phyloP scores from a whole-genome alignment of 1,284 basidiomycete genomes.

The Agroathelia rolfsii region DNA sequence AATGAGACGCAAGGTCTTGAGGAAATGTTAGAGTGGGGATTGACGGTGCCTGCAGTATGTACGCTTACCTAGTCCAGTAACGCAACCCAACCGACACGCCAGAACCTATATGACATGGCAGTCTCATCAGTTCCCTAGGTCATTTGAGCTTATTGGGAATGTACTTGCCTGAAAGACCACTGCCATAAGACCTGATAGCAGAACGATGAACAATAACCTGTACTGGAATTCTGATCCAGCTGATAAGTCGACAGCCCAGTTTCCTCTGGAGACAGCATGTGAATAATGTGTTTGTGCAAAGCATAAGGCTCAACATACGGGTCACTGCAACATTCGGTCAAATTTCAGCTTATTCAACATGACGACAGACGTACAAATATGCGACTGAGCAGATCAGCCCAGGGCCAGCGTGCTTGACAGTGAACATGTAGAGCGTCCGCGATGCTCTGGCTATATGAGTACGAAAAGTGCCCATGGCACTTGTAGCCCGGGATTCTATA shows the following conservation, averaged over 20 bases:
- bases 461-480: too few species aligned
- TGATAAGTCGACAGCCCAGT: constrained; percentile 49
- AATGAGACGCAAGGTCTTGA: constrained; percentile 43
- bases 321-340: too few species aligned
- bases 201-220: constrained; percentile 63
- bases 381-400: background rate
- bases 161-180: constrained; percentile 45
- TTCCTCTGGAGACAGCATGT: constrained; percentile 27
- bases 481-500: too few species aligned
- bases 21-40: constrained; percentile 1
- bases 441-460: too few species aligned
- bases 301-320: too few species aligned
- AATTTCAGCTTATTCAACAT: too few species aligned
- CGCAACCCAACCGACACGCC: constrained; percentile 35
- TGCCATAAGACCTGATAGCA: constrained; percentile 60
- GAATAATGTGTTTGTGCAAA: too few species aligned
- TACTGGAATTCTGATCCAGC: constrained; percentile 62
- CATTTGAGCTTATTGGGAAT: constrained; percentile 2
- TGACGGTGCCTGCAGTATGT: constrained; percentile 6
- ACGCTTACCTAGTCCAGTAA: constrained; percentile 36
- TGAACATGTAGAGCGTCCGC: too few species aligned
- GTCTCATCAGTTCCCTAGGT: constrained; percentile 6
- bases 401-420: too few species aligned
- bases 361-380: background rate
- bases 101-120: constrained; percentile 25